These are phyloP conservation scores for Cyberlindnera veronae DNA, from an alignment of 805 yeast genomes.

Conservation along the genomic window DNA sequence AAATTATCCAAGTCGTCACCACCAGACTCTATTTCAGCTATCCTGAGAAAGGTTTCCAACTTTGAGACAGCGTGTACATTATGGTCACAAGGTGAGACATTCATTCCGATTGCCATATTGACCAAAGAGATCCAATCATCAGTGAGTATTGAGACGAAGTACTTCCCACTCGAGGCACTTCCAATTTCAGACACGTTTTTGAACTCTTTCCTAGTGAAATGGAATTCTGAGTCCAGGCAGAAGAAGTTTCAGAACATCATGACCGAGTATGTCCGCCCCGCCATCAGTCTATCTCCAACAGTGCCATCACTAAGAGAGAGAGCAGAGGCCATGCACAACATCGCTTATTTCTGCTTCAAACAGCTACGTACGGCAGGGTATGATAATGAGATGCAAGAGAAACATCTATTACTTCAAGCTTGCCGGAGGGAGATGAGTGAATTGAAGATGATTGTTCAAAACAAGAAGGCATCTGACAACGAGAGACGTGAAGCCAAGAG, in stretches of 20 bases:
- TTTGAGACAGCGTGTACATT: constrained; percentile 56
- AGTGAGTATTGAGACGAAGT: constrained; percentile 6
- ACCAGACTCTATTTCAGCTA: not conserved
- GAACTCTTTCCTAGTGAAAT: constrained; percentile 49
- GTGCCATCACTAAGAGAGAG: constrained; percentile 26
- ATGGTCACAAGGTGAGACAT: constrained; percentile 62
- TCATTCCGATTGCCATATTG: constrained; percentile 55
- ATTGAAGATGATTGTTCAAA: constrained; percentile 42
- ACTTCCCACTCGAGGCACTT: constrained; percentile 9
- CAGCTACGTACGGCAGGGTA: constrained; percentile 48
- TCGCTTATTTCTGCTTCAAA: constrained; percentile 72
- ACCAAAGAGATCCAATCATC: constrained; percentile 25
- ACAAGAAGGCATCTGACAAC: constrained; percentile 36
- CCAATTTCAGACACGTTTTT: constrained; percentile 24
- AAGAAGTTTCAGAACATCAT: constrained; percentile 60
- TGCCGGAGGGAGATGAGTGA: constrained; percentile 48
- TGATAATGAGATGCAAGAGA: constrained; percentile 41
- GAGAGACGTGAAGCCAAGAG: constrained; percentile 52
- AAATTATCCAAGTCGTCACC: constrained; percentile 29
- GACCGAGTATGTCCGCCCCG: constrained; percentile 48
- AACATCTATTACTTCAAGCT: constrained; percentile 36
- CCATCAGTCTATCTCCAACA: constrained; percentile 17
- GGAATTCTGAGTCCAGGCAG: constrained; percentile 71
- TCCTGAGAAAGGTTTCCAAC: constrained; percentile 15
- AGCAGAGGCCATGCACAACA: constrained; percentile 49